Evolutionary conservation across 306 rosid species (phyloP), one percentile per base, ranked within the genome.

Genomic region (Mucuna pruriens): DNA sequence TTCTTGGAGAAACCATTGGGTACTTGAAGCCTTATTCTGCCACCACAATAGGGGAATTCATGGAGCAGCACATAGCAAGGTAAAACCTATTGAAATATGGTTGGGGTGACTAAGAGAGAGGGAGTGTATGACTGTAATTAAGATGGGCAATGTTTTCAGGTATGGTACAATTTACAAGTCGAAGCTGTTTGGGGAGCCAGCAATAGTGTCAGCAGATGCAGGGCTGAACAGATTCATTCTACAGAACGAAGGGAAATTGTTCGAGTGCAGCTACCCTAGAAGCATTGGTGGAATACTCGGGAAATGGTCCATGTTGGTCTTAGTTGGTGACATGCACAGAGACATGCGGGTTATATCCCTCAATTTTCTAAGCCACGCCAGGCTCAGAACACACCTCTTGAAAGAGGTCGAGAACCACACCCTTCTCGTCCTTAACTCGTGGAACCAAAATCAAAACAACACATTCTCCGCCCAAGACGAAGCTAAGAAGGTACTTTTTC

Each of bases 291-390:
- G 98, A 23, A 93, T 96, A 85, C 90, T 96, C 1, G 99, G 99
- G 7, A 96, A 96, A 87, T 96, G 99, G 99, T 96, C 99, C 34
- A 96, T 96, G 99, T 63, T 96, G 86, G 99, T 96, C n/a, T 52
- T 94, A 2, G 99, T 93, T 10, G 99, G 99, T 12, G 99, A 96
- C 93, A 96, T 96, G 99, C 99, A 96, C 20, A 90, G 94, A 81
- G 94, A 92, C 66, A 93, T 96, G 99, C 84, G 99, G 75, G 82
- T 65, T 38, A 93, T 96, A 20, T 90, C 99, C 0, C 92, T 96
- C 66, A 96, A 96, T 62, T 96, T 93, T 77, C 84, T 96, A 39
- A 92, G 98, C 85, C 94, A 89, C 68, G 90, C 94, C 68, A 87
- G 97, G 45, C 97, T 96, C 33, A 89, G 89, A 70, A 90, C 92